A percentile compares a stretch with the other conserved stretches of the same genome.
phyloP scores from a whole-genome alignment of 768 basidiomycete species.

The Suillus hirtellus region DNA sequence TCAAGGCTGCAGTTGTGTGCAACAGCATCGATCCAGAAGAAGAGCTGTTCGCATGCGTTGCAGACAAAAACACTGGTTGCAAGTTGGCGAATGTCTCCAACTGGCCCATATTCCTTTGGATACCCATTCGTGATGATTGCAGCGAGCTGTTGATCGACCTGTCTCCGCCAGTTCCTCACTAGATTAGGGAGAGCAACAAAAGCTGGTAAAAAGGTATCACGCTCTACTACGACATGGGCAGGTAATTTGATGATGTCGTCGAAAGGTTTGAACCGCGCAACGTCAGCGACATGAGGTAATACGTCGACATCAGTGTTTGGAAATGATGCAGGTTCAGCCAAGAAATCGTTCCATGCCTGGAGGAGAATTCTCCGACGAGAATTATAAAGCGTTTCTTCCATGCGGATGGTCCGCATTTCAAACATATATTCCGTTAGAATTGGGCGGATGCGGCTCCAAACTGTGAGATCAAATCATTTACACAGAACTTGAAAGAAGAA shows the following conservation, averaged over 20 bases:
- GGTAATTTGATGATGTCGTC: conserved; percentile 28
- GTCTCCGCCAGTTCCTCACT: conserved; percentile 25
- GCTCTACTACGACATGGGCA: conserved; percentile 9
- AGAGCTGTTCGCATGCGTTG: conserved; percentile 13
- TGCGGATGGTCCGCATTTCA: conserved; percentile 31
- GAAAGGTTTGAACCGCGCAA: conserved; percentile 25
- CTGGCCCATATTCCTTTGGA: conserved; percentile 19
- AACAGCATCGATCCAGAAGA: conserved; percentile 8
- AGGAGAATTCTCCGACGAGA: conserved; percentile 27
- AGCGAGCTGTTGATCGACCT: conserved; percentile 27
- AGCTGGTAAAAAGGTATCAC: conserved; percentile 18
- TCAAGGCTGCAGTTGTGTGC: conserved; percentile 5
- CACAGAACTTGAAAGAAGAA: neutral
- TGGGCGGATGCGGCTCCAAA: conserved; percentile 16
- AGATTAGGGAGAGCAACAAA: conserved; percentile 21
- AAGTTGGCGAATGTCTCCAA: conserved; percentile 22
- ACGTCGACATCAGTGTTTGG: conserved; percentile 19
- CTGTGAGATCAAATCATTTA: conserved; percentile 20
- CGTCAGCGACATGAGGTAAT: conserved; percentile 27
- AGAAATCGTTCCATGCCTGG: conserved; percentile 28
- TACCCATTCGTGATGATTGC: conserved; percentile 25
- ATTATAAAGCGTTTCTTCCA: conserved; percentile 31
- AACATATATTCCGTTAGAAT: conserved; percentile 29
- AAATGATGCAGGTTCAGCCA: conserved; percentile 15
- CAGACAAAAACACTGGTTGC: conserved; percentile 31